Conservation (phyloP, 106 monocot species). For the Dioscorea zingiberensis region DNA sequence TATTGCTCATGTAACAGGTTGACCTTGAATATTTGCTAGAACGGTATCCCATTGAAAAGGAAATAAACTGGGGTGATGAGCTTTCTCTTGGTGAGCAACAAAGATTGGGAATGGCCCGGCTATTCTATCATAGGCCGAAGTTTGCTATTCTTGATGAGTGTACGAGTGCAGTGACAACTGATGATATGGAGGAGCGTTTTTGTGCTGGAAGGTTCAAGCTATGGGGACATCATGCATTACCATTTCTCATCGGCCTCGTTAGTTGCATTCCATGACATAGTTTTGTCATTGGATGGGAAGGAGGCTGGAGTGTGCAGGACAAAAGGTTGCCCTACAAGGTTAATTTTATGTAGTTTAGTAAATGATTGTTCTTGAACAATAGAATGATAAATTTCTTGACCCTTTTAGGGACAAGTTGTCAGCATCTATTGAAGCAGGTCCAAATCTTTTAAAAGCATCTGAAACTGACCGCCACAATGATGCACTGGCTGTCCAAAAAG, state of each 20-base stretch:
- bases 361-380: too few relatives aligned
- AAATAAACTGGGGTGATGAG: conserved; percentile 99
- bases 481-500: conserved; percentile 87
- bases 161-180: conserved; percentile 99
- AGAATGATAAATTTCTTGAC: background rate
- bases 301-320: conserved; percentile 76
- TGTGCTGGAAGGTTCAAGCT: conserved; percentile 87
- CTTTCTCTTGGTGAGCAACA: conserved; percentile 99
- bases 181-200: conserved; percentile 99
- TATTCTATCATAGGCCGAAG: conserved; percentile 97
- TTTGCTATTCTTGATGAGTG: conserved; percentile 99
- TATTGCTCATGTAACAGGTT: conserved; percentile 43
- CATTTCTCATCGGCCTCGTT: conserved; percentile 94
- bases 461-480: conserved; percentile 74
- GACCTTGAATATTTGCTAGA: conserved; percentile 93
- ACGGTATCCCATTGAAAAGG: conserved; percentile 82
- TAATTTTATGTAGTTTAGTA: too few relatives aligned
- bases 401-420: conserved; percentile 47
- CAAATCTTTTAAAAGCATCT: conserved; percentile 36
- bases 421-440: conserved; percentile 14
- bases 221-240: conserved; percentile 99
- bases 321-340: conserved; percentile 40
- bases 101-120: conserved; percentile 93
- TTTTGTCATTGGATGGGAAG: conserved; percentile 98
- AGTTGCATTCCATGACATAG: conserved; percentile 98